These are phyloP conservation scores for Penicillium sp. DNA, from an alignment of 2,329 filamentous ascomycete species.

Conservation along the genomic window DNA sequence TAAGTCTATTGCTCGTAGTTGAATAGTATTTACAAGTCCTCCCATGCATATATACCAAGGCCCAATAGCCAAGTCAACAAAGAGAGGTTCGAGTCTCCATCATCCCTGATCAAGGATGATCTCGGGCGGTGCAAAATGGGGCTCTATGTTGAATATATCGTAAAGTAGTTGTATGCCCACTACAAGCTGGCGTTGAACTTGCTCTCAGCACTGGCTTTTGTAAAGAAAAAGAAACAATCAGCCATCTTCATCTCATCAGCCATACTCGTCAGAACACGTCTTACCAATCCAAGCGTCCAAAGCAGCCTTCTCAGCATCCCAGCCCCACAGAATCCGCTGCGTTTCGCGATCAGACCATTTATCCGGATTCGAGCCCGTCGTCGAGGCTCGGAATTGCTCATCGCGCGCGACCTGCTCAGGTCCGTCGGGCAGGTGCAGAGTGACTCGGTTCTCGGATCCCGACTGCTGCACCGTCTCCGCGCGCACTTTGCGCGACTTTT, in stretches of 20 bases:
- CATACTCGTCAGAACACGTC: neutral
- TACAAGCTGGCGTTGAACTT: constrained; percentile 23
- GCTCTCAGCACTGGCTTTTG: neutral
- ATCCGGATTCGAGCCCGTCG: constrained; percentile 51
- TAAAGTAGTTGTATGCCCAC: neutral
- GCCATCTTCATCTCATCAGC: neutral
- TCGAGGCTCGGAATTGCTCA: constrained; percentile 38
- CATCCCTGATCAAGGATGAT: neutral
- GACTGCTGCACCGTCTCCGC: constrained; percentile 44
- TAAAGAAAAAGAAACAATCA: neutral
- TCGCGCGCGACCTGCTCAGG: constrained; percentile 45
- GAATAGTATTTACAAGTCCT: constrained; percentile 1
- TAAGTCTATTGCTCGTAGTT: constrained; percentile 7
- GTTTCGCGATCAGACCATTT: constrained; percentile 68
- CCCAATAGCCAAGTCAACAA: neutral
- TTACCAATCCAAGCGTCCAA: constrained; percentile 36
- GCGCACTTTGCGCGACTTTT: constrained; percentile 42
- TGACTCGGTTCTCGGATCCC: constrained; percentile 38
- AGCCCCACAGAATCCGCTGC: constrained; percentile 51
- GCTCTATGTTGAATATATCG: constrained; percentile 3
- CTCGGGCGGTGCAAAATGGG: neutral
- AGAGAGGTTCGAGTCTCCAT: neutral
- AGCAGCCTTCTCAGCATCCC: constrained; percentile 40
- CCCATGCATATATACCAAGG: constrained; percentile 5
- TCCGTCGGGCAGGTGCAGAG: constrained; percentile 43